phyloP scores from a whole-genome alignment of 192 early-diverging fungal species.

The Entomortierella lignicola region DNA sequence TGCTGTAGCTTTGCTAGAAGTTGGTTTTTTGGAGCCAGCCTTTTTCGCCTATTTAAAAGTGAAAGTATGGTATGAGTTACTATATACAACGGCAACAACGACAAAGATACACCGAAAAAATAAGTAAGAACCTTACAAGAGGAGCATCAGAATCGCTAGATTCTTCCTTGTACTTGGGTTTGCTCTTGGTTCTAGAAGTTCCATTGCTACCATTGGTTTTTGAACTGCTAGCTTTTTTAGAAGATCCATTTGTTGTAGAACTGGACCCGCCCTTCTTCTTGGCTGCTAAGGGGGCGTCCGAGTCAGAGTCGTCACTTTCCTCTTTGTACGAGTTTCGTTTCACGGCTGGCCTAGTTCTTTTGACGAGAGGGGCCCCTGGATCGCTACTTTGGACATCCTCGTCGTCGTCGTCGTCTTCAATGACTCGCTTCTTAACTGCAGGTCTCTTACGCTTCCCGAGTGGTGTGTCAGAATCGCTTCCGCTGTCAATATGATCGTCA shows the following conservation, averaged over 20 bases:
- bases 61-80: background rate
- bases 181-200: slow-evolving; percentile 15
- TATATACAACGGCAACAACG: background rate
- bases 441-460: slow-evolving; percentile 51
- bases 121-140: slow-evolving; percentile 34
- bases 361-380: slow-evolving; percentile 6
- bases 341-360: slow-evolving; percentile 20
- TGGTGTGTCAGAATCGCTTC: slow-evolving; percentile 61
- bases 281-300: slow-evolving; percentile 34
- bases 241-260: slow-evolving; percentile 7
- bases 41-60: slow-evolving; percentile 48
- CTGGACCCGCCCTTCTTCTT: slow-evolving; percentile 13
- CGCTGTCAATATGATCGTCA: slow-evolving; percentile 44
- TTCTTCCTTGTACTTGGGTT: slow-evolving; percentile 53
- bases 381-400: slow-evolving; percentile 32
- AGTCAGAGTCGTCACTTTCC: slow-evolving; percentile 31
- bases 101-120: too few species aligned
- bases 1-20: slow-evolving; percentile 33
- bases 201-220: slow-evolving; percentile 26
- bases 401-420: slow-evolving; percentile 43
- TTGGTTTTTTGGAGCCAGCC: slow-evolving; percentile 11
- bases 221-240: background rate
- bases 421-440: slow-evolving; percentile 27
- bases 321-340: slow-evolving; percentile 32
- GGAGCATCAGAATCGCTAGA: slow-evolving; percentile 54